Conservation (phyloP, 2,329 filamentous ascomycete genomes). For the Orbilia oligospora region DNA sequence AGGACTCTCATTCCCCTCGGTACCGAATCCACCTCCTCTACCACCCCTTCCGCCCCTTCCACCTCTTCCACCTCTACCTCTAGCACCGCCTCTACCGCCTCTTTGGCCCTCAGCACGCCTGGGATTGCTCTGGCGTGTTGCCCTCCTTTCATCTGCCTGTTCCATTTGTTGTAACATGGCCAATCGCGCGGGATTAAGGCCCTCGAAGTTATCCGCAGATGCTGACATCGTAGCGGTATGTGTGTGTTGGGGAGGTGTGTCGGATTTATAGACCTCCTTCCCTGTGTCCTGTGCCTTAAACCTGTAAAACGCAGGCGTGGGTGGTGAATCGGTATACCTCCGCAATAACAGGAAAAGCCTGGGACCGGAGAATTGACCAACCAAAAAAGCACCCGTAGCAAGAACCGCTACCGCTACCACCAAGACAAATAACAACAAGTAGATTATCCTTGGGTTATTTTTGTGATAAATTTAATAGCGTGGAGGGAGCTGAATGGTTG, state of each 20-base stretch:
- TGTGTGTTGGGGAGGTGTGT: neutral
- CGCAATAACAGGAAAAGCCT: too few species aligned
- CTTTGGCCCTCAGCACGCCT: neutral
- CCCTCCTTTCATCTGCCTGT: constrained; percentile 6
- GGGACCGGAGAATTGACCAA: neutral
- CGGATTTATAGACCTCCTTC: constrained; percentile 21
- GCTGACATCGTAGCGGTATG: constrained; percentile 37
- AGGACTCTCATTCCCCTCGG: neutral
- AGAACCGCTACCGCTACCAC: neutral
- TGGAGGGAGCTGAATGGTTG: constrained; percentile 50
- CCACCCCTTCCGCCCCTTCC: constrained; percentile 35
- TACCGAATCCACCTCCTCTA: constrained; percentile 3
- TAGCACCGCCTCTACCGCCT: constrained; percentile 17
- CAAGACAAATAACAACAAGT: neutral
- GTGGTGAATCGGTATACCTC: neutral
- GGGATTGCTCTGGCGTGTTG: constrained; percentile 10
- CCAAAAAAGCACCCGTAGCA: constrained; percentile 3
- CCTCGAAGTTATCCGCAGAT: constrained; percentile 32
- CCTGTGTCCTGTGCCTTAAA: neutral
- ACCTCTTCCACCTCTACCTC: constrained; percentile 3
- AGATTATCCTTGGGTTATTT: neutral
- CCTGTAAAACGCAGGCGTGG: neutral
- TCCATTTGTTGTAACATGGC: constrained; percentile 56
- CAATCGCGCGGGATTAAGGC: constrained; percentile 46
- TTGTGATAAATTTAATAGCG: neutral